Percentiles rank a stretch among this genome's conserved stretches.
phyloP scores from a whole-genome alignment of 805 yeast species.

The Candida insectalens region DNA sequence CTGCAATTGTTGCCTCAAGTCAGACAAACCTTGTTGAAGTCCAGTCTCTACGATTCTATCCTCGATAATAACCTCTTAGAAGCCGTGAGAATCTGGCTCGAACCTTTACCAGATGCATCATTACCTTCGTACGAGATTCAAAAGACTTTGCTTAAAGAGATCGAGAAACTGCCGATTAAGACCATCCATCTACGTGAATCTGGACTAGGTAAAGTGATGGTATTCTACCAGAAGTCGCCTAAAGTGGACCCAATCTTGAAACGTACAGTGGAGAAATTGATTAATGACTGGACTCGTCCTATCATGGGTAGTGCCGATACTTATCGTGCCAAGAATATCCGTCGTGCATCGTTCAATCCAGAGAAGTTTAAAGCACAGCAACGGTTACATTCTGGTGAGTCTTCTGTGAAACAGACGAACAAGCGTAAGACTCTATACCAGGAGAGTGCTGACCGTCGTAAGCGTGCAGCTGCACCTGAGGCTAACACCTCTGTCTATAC shows the following conservation, averaged over 20 bases:
- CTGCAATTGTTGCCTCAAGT: constrained; percentile 75
- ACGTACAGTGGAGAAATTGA: constrained; percentile 79
- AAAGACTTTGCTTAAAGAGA: constrained; percentile 68
- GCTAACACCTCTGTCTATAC: constrained; percentile 82
- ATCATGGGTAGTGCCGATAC: constrained; percentile 93
- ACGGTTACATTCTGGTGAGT: constrained; percentile 19
- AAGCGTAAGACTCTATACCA: constrained; percentile 60
- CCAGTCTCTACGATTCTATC: constrained; percentile 82
- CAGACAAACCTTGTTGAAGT: constrained; percentile 62
- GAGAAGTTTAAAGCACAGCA: constrained; percentile 37
- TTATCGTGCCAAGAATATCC: constrained; percentile 77
- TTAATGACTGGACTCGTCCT: constrained; percentile 98
- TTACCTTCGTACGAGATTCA: constrained; percentile 97
- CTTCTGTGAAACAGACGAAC: constrained; percentile 16
- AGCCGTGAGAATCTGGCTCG: constrained; percentile 93
- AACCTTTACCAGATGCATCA: constrained; percentile 96
- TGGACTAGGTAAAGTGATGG: constrained; percentile 86
- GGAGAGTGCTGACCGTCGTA: constrained; percentile 83
- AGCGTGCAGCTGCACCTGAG: constrained; percentile 93
- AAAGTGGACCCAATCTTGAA: constrained; percentile 83
- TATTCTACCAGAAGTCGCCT: constrained; percentile 87
- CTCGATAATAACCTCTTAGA: constrained; percentile 89
- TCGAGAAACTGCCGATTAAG: constrained; percentile 78
- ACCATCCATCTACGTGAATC: constrained; percentile 92
- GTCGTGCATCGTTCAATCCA: constrained; percentile 59